Evolutionary conservation across 2,329 filamentous ascomycete genomes (phyloP), one percentile per base, ranked within the genome.

Genomic region (Sphaerulina vaccinii): DNA sequence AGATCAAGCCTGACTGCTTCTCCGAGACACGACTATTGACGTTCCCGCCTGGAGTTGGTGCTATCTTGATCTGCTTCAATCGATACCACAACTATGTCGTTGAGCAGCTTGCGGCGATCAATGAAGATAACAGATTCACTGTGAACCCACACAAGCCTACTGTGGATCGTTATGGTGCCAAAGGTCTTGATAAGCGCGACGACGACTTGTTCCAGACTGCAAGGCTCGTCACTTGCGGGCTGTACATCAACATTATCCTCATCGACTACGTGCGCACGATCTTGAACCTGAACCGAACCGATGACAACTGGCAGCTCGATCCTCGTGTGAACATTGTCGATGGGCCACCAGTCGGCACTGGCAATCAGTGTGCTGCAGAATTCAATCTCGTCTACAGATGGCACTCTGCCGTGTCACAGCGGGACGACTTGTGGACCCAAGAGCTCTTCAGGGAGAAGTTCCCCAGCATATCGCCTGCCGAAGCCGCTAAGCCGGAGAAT

Each of bases 31-130:
- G 86, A 9, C 70, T 87, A 1, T 70, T 87, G 3, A 79, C 81
- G 2, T 85, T 87, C 51, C 86, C 86, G 3, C 81, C 84, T 0
- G 86, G 85, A 21, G 83, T 87, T n/a, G 82, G 82, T 37, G 79
- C 80, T 9, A 70, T 88, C 58, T 67, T 89, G 32, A 81, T 88
- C 58, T 80, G 87, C 71, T 88, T 86, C 74, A 80, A 79, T 52
- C 72, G 75, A 18, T 95, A 95, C 71, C 92, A 96, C 71, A 96
- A 97, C 71, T 80, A 93, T 58, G 82, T 90, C 0, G 90, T 88
- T 1, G 80, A 84, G 48, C 86, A 92, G 55, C 75, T 96, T 15
- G 87, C 87, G 0, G 73, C 79, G n/a, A 92, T 96, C 70, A 96
- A 96, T 63, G 91, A 96, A 62, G 82, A 83, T 38, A 84, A 83